These are phyloP conservation scores for Rhodofomes roseus DNA, from an alignment of 1,284 basidiomycete species.

Conservation along the genomic window DNA sequence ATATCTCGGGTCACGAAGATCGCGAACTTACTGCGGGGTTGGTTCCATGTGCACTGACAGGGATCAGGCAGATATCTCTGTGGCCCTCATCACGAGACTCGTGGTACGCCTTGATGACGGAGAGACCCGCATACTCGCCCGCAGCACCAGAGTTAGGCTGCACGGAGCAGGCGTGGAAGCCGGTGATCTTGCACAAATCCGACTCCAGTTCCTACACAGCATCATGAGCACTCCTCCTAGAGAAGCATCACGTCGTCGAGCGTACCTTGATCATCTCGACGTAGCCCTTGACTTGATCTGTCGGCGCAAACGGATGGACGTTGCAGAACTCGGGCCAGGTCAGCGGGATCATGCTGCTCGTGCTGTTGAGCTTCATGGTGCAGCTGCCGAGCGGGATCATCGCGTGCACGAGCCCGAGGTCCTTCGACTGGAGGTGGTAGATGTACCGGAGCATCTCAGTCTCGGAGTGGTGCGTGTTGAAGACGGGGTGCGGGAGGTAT, in stretches of 20 bases:
- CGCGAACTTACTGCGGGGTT: constrained; percentile 79
- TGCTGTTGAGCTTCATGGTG: constrained; percentile 97
- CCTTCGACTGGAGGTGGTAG: constrained; percentile 90
- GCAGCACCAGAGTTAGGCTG: constrained; percentile 98
- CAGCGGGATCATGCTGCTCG: constrained; percentile 94
- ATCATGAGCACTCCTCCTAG: constrained; percentile 2
- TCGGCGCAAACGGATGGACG: constrained; percentile 92
- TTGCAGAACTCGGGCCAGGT: constrained; percentile 90
- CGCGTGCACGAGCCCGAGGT: constrained; percentile 90
- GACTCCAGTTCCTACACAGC: constrained; percentile 74
- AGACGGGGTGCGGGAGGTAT: constrained; percentile 86
- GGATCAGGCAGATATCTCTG: constrained; percentile 92
- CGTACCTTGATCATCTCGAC: constrained; percentile 74
- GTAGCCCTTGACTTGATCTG: constrained; percentile 90
- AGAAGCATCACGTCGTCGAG: neutral
- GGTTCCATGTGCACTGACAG: constrained; percentile 94
- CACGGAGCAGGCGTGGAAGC: constrained; percentile 91
- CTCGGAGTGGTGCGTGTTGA: constrained; percentile 95
- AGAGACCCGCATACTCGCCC: constrained; percentile 94
- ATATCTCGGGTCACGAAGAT: neutral
- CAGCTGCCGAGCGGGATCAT: constrained; percentile 98
- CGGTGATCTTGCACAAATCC: constrained; percentile 92
- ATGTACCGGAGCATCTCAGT: constrained; percentile 98
- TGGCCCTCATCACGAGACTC: constrained; percentile 83
- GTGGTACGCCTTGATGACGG: constrained; percentile 93